A percentile compares a stretch with the other conserved stretches of the same genome.
phyloP scores from a whole-genome alignment of 495 filamentous ascomycete species.

The Platismatia glauca region DNA sequence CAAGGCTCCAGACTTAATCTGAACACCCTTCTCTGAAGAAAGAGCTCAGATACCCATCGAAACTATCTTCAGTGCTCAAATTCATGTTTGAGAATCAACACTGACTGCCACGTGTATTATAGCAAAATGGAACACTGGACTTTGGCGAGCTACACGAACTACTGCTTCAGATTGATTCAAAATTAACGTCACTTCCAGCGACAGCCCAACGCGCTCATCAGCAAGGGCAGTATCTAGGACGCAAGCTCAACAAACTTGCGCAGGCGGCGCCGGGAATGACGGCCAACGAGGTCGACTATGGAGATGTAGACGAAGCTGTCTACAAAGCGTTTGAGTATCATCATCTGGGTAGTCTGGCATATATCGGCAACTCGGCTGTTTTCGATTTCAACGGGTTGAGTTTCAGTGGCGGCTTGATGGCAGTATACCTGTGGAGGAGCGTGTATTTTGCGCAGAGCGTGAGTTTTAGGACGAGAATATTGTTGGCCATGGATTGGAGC shows the following conservation, averaged over 20 bases:
- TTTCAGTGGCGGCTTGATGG: constrained; percentile 77
- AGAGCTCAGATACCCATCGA: not conserved
- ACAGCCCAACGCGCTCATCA: constrained; percentile 97
- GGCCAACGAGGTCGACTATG: constrained; percentile 74
- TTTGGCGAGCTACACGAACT: constrained; percentile 86
- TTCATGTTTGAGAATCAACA: not conserved
- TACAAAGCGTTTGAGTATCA: constrained; percentile 95
- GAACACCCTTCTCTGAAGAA: not conserved
- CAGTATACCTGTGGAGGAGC: constrained; percentile 92
- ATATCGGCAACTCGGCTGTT: constrained; percentile 91
- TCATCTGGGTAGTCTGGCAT: constrained; percentile 86
- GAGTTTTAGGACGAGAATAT: constrained; percentile 74
- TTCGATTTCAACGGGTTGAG: constrained; percentile 80
- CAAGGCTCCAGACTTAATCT: not conserved
- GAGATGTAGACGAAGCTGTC: constrained; percentile 83
- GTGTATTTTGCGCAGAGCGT: constrained; percentile 99
- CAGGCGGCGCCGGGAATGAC: constrained; percentile 64
- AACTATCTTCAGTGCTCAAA: not conserved
- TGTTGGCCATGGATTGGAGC: constrained; percentile 97
- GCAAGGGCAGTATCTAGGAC: constrained; percentile 87
- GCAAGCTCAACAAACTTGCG: constrained; percentile 90
- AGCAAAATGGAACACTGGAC: constrained; percentile 63
- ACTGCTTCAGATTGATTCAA: constrained; percentile 80
- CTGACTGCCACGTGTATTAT: not conserved
- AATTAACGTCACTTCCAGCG: constrained; percentile 76